phyloP scores from a whole-genome alignment of 495 filamentous ascomycete genomes.

The Daldinia vernicosa region DNA sequence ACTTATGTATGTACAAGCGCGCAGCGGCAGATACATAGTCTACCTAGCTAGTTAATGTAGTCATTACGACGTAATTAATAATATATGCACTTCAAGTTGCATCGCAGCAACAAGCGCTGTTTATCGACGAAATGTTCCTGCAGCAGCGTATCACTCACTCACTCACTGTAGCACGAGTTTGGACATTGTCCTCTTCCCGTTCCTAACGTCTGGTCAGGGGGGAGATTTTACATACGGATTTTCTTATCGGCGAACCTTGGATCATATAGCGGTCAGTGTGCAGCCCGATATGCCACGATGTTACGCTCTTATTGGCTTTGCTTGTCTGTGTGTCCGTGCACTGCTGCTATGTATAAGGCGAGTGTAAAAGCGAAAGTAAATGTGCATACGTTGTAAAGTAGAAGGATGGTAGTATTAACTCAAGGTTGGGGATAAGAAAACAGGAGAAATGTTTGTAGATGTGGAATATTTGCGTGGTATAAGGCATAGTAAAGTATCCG shows the following conservation, averaged over 20 bases:
- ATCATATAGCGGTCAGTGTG: conserved; percentile 28
- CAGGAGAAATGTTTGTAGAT: conserved; percentile 7
- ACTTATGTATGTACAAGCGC: background rate
- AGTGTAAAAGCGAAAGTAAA: too few species aligned
- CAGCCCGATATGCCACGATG: conserved; percentile 23
- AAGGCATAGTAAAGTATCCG: background rate
- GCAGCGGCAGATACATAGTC: conserved; percentile 3
- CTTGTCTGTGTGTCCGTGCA: background rate
- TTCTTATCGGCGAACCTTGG: conserved; percentile 22
- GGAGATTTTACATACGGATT: conserved; percentile 14
- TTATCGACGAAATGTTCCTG: conserved; percentile 27
- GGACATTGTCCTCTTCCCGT: conserved; percentile 14
- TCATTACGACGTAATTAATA: conserved; percentile 6
- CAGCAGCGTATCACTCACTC: conserved; percentile 35
- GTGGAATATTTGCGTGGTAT: background rate
- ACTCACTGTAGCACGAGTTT: conserved; percentile 31
- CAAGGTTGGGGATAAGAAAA: conserved; percentile 3
- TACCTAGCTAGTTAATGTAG: too few species aligned
- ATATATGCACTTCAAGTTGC: conserved; percentile 8
- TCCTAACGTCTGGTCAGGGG: conserved; percentile 9
- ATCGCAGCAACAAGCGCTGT: conserved; percentile 19
- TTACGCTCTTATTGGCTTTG: conserved; percentile 26
- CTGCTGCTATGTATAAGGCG: background rate
- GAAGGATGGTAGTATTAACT: background rate
- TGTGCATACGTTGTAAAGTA: background rate